Percentiles rank a stretch among this genome's conserved stretches.
These are phyloP conservation scores for Euphorbia tirucalli DNA, from an alignment of 345 rosid genomes.

Conservation along the genomic window DNA sequence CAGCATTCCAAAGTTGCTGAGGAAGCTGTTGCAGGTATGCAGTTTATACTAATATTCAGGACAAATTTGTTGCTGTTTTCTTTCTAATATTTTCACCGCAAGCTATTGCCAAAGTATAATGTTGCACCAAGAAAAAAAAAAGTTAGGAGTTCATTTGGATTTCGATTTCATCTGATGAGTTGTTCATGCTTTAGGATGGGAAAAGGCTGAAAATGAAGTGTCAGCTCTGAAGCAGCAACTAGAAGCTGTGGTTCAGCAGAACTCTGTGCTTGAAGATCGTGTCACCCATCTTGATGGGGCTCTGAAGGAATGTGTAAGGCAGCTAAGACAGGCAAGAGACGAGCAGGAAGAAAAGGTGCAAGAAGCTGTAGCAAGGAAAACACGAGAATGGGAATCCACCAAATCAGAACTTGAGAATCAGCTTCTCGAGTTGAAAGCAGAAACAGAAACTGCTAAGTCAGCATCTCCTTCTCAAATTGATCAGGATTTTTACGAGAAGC, in stretches of 20 bases:
- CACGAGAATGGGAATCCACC: constrained; percentile 55
- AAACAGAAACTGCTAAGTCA: constrained; percentile 35
- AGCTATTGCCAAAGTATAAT: too few relatives aligned
- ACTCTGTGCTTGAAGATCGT: constrained; percentile 61
- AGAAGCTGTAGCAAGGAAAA: constrained; percentile 53
- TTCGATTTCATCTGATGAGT: too few relatives aligned
- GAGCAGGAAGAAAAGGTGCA: constrained; percentile 70
- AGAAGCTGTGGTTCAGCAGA: constrained; percentile 50
- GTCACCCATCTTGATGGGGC: constrained; percentile 89
- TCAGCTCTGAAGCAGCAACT: constrained; percentile 62
- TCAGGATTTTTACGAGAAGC: constrained; percentile 44
- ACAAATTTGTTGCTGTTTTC: too few relatives aligned
- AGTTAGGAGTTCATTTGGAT: too few relatives aligned
- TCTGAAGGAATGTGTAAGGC: constrained; percentile 88
- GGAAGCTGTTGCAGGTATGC: constrained; percentile 86
- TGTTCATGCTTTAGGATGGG: constrained; percentile 65
- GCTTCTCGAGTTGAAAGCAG: constrained; percentile 43
- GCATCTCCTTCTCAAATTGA: constrained; percentile 32
- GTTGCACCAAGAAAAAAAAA: too few relatives aligned
- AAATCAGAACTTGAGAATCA: constrained; percentile 53
- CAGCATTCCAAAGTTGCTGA: constrained; percentile 96
- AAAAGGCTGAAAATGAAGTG: constrained; percentile 90
- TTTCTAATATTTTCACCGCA: not conserved
- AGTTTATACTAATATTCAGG: not conserved
- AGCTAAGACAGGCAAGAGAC: constrained; percentile 83